A percentile compares a stretch with the other conserved stretches of the same genome.
These are phyloP conservation scores for Rhizopogon vesiculosus DNA, from an alignment of 768 basidiomycete species.

Conservation along the genomic window DNA sequence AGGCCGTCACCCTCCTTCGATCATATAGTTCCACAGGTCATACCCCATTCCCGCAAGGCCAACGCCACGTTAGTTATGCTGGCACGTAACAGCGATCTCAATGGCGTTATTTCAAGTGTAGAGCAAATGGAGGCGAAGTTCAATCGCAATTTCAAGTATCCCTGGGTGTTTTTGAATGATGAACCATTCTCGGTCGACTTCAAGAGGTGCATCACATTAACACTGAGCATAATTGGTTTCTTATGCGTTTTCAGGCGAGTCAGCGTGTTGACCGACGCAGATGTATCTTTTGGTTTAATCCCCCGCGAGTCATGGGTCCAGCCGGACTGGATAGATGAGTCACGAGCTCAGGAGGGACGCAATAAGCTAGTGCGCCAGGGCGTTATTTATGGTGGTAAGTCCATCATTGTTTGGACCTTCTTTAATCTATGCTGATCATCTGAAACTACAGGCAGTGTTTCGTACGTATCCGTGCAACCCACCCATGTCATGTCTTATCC, in stretches of 20 bases:
- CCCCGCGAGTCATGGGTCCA: constrained; percentile 64
- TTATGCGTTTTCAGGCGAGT: constrained; percentile 27
- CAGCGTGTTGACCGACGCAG: constrained; percentile 33
- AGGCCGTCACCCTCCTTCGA: neutral
- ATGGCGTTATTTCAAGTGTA: constrained; percentile 42
- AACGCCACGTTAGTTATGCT: constrained; percentile 61
- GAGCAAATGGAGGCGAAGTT: constrained; percentile 55
- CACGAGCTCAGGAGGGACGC: constrained; percentile 47
- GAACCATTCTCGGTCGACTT: constrained; percentile 52
- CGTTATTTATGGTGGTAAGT: constrained; percentile 47
- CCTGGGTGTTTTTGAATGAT: constrained; percentile 64
- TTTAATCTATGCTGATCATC: neutral
- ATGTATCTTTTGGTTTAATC: constrained; percentile 52
- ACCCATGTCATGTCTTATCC: neutral
- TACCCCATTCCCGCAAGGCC: constrained; percentile 24
- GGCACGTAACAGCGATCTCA: constrained; percentile 43
- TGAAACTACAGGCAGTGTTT: constrained; percentile 33
- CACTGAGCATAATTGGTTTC: neutral
- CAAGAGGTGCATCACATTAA: constrained; percentile 30
- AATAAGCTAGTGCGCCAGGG: constrained; percentile 44
- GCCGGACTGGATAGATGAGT: constrained; percentile 71
- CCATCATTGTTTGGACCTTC: neutral
- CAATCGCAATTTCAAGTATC: constrained; percentile 54
- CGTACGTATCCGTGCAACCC: constrained; percentile 25
- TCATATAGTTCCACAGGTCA: neutral